Conservation (phyloP, 2,329 filamentous ascomycete genomes). For the Alternaria longipes region DNA sequence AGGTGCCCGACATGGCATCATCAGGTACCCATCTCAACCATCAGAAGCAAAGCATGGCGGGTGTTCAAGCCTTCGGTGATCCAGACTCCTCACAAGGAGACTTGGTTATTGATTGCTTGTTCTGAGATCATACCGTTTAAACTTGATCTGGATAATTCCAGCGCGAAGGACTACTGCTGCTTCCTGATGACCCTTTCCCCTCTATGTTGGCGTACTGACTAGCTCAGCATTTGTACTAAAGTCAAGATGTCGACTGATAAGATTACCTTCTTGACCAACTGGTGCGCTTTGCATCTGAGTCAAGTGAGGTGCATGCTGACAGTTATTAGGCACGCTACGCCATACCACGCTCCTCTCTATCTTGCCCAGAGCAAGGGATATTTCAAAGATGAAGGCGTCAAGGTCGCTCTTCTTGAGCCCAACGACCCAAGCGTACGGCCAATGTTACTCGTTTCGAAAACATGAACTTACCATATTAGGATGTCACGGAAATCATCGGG, state of each 20-base stretch:
- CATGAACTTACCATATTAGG: conserved; percentile 50
- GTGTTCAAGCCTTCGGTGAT: conserved; percentile 21
- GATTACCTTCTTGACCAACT: conserved; percentile 86
- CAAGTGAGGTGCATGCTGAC: conserved; percentile 15
- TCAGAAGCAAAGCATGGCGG: conserved; percentile 34
- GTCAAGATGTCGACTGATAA: conserved; percentile 80
- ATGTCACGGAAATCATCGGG: conserved; percentile 84
- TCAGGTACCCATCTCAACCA: conserved; percentile 31
- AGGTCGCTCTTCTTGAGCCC: conserved; percentile 79
- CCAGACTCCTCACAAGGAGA: neutral
- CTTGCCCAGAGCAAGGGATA: conserved; percentile 79
- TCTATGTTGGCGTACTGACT: conserved; percentile 37
- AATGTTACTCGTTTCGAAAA: neutral
- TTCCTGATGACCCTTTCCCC: conserved; percentile 57
- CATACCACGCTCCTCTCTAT: conserved; percentile 81
- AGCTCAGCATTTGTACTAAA: conserved; percentile 55
- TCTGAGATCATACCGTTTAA: conserved; percentile 68
- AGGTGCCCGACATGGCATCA: conserved; percentile 19
- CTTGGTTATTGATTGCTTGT: conserved; percentile 14
- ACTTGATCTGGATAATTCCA: conserved; percentile 90
- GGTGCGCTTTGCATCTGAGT: conserved; percentile 59
- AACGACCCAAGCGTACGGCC: conserved; percentile 74
- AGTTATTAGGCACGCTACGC: conserved; percentile 75
- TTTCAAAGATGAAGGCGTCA: conserved; percentile 78
- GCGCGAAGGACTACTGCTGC: conserved; percentile 83